Evolutionary conservation across 805 yeast genomes (phyloP), one percentile per base, ranked within the genome.

Genomic region (Candida rishiriensis): DNA sequence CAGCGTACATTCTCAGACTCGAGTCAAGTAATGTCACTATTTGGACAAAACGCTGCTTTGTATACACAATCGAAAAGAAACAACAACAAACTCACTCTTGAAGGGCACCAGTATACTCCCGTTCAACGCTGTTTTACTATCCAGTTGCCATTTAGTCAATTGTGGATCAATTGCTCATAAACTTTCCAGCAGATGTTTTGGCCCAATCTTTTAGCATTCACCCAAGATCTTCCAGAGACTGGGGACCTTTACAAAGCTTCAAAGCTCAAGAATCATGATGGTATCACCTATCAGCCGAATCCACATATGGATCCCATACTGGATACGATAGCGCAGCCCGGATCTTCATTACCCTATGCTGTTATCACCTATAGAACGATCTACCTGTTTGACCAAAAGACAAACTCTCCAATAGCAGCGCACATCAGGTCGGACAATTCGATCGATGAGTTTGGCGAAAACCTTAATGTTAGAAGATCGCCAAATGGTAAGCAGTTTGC

Each of bases 371-470:
- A 57, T 41, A 47, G 68, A n/a, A 59, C 68, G 5, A 41, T 72
- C 3, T 71, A 68, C 47, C 40, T 72, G 30, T 71, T 60, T 55
- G 68, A 72, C 44, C 63, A 66, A 17, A 53, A 58, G 47, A 74
- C 78, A 3, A 61, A 71, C 38, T 61, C 74, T 12, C 79, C 81
- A 1, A 60, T 79, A 4, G 71, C 75, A 10, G 68, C 69, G 2
- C 79, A 77, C 51, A 60, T 66, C 7, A 59, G 85, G 43, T 61
- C 74, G 0, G 53, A 54, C 17, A 64, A 65, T 16, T 74, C 81
- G 3, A 46, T 79, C 13, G 61, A 65, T 21, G 61, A 61, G 16
- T 73, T 72, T 60, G 86, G 86, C 1, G 44, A 52, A 9, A 79
- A 80, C 56, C 38, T 53, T 21, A 54, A 61, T 18, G 55, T 78